Conservation (phyloP, 805 yeast genomes). For the Pichia sporocuriosa region DNA sequence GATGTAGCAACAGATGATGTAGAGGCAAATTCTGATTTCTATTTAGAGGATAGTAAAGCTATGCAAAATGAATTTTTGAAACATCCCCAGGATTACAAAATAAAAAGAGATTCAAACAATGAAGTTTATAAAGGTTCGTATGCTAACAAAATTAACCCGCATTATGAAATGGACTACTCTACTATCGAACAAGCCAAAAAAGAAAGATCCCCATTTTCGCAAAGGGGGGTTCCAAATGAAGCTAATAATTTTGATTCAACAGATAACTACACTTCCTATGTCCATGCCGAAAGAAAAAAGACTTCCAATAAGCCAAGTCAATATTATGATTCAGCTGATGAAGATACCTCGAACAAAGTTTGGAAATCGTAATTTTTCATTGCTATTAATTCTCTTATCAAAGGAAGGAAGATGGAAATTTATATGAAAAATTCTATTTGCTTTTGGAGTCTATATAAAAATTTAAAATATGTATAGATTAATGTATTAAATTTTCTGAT, state of each 20-base stretch:
- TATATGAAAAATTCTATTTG: too few species aligned
- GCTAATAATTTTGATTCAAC: slow-evolving; percentile 2
- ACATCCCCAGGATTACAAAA: neutral
- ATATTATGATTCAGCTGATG: neutral
- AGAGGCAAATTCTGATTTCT: too few species aligned
- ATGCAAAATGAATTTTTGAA: neutral
- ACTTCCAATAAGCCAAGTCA: neutral
- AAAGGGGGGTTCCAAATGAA: slow-evolving; percentile 5
- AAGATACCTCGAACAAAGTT: too few species aligned
- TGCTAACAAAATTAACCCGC: too few species aligned
- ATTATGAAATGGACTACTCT: too few species aligned
- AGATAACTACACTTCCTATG: slow-evolving; percentile 3
- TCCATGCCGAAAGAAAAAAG: neutral
- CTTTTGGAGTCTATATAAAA: too few species aligned
- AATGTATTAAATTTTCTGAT: too few species aligned
- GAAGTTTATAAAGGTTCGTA: neutral
- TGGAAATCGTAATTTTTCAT: slow-evolving; percentile 4
- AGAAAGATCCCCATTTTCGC: neutral
- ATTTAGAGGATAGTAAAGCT: too few species aligned
- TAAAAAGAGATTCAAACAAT: neutral
- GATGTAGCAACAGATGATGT: too few species aligned
- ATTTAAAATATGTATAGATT: too few species aligned
- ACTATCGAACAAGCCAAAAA: neutral
- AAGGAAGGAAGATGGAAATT: too few species aligned
- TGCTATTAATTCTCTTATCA: too few species aligned